These are phyloP conservation scores for Cladorrhinum sp. DNA, from an alignment of 2,329 filamentous ascomycete genomes.

Conservation along the genomic window DNA sequence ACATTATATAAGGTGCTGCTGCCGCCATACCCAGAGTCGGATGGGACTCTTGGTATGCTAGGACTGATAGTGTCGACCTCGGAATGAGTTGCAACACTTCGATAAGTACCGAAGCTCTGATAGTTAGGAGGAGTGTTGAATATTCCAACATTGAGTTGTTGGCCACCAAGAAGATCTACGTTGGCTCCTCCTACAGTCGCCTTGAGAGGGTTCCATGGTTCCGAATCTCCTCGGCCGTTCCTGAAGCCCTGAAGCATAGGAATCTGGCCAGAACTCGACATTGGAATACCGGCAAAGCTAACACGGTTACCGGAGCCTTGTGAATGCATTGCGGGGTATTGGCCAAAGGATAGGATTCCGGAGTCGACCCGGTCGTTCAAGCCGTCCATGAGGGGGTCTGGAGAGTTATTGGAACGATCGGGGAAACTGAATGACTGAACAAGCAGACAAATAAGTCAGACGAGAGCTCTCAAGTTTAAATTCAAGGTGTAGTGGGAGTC, in stretches of 20 bases:
- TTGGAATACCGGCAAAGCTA: neutral
- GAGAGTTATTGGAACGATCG: constrained; percentile 5
- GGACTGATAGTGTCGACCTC: constrained; percentile 17
- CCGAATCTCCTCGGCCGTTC: neutral
- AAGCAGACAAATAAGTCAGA: constrained; percentile 1
- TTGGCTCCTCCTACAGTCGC: neutral
- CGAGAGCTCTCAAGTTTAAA: neutral
- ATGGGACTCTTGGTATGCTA: constrained; percentile 12
- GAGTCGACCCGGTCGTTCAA: neutral
- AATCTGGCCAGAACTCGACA: neutral
- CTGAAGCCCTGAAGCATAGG: constrained; percentile 13
- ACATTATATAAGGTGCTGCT: constrained; percentile 45
- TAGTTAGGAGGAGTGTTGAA: neutral
- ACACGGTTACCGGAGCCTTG: neutral
- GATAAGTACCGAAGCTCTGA: constrained; percentile 1
- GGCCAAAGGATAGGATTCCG: neutral
- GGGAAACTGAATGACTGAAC: constrained; percentile 5
- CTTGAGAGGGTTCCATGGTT: constrained; percentile 9
- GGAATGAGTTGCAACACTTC: constrained; percentile 11
- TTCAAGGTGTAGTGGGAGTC: neutral
- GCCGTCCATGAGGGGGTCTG: constrained; percentile 11
- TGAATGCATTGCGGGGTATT: neutral
- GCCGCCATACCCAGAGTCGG: constrained; percentile 39
- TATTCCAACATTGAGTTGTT: neutral
- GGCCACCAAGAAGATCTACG: neutral